A percentile compares a stretch with the other conserved stretches of the same genome.
Evolutionary conservation across 352 stramenopile genomes (phyloP).

Genomic region (Blastocystis sp.): DNA sequence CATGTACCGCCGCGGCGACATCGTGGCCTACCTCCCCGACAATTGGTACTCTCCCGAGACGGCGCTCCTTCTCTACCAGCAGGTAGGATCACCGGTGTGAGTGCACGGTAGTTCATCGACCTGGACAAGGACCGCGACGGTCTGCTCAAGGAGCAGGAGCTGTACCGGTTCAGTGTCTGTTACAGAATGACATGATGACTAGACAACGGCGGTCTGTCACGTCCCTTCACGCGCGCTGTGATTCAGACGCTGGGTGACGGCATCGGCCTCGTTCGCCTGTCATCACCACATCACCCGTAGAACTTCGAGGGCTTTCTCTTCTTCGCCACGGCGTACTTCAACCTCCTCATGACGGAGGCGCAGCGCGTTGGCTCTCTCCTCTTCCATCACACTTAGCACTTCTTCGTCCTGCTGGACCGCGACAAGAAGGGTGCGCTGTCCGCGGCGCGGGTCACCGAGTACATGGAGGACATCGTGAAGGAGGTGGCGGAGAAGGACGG

Average conservation of each 20-base stretch:
- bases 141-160: conserved; percentile 2
- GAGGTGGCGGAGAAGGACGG: no score
- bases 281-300: neutral
- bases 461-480: no score
- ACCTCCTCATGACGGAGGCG: conserved; percentile 2
- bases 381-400: no score
- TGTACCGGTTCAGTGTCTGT: neutral
- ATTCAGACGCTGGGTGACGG: neutral
- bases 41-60: conserved; percentile 59
- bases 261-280: conserved; percentile 11
- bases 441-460: no score
- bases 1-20: neutral
- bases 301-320: conserved; percentile 1
- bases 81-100: neutral
- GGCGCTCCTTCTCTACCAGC: conserved; percentile 26
- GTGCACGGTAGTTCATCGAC: conserved; percentile 6
- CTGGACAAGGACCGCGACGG: conserved; percentile 32
- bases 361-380: neutral
- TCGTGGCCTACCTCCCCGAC: neutral
- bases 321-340: neutral
- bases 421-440: no score
- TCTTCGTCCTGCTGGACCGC: no score
- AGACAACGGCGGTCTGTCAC: conserved; percentile 4
- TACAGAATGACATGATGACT: neutral
- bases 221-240: neutral